Percentiles rank a stretch among this genome's conserved stretches.
These are phyloP conservation scores for Naganishia randhawae DNA, from an alignment of 768 basidiomycete genomes.

Conservation along the genomic window DNA sequence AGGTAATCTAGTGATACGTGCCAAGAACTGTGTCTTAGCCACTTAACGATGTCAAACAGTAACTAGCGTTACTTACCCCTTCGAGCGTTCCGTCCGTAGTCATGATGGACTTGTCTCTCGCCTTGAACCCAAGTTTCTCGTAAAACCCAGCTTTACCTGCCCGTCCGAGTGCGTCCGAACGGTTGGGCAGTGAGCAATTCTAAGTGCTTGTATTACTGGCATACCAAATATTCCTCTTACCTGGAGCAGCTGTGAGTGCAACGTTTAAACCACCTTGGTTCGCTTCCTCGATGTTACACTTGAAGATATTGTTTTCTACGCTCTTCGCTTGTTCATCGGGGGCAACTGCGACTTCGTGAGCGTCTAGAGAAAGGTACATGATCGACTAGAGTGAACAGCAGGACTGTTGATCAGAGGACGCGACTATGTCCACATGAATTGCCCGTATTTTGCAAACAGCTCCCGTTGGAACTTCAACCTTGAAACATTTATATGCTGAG, in stretches of 20 bases:
- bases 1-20: too few relatives aligned
- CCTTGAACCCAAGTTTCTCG: background rate
- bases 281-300: background rate
- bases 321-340: background rate
- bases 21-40: too few relatives aligned
- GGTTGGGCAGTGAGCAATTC: background rate
- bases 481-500: background rate
- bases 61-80: too few relatives aligned
- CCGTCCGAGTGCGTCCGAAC: background rate
- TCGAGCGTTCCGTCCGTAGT: background rate
- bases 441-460: too few relatives aligned
- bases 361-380: too few relatives aligned
- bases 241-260: background rate
- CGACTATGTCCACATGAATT: too few relatives aligned
- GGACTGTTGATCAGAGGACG: too few relatives aligned
- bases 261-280: background rate
- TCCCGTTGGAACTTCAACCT: constrained; percentile 7
- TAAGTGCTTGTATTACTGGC: too few relatives aligned
- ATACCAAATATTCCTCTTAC: background rate
- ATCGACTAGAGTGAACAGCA: too few relatives aligned
- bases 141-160: background rate
- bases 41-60: too few relatives aligned
- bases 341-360: background rate
- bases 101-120: background rate
- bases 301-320: background rate